Evolutionary conservation across 2,329 filamentous ascomycete species (phyloP).

Genomic region (Diatrype stigma): DNA sequence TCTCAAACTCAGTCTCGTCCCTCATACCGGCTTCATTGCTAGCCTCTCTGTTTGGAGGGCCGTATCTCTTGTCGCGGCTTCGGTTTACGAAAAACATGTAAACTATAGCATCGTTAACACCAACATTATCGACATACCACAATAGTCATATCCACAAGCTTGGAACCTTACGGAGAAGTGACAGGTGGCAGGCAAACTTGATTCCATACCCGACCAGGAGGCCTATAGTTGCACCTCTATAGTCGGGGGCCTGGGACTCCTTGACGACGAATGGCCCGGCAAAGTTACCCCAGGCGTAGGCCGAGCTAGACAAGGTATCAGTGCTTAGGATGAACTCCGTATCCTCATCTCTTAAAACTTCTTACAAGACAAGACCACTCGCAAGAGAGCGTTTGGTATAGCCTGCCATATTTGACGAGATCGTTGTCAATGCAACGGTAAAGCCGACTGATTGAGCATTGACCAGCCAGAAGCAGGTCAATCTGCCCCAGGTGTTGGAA

Average conservation of each 20-base stretch:
- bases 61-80: constrained; percentile 29
- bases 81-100: constrained; percentile 25
- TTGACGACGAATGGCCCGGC: constrained; percentile 34
- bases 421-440: constrained; percentile 29
- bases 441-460: constrained; percentile 34
- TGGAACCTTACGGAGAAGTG: constrained; percentile 25
- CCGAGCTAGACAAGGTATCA: constrained; percentile 17
- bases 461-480: constrained; percentile 34
- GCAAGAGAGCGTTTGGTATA: constrained; percentile 32
- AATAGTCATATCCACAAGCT: neutral
- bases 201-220: constrained; percentile 36
- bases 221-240: constrained; percentile 31
- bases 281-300: constrained; percentile 36
- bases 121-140: neutral
- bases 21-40: constrained; percentile 36
- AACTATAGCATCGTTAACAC: neutral
- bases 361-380: constrained; percentile 29
- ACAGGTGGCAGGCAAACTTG: constrained; percentile 31
- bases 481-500: constrained; percentile 29
- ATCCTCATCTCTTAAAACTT: too few species aligned
- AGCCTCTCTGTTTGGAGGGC: constrained; percentile 27
- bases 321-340: neutral
- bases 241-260: constrained; percentile 27
- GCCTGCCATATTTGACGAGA: constrained; percentile 33
- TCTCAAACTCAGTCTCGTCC: constrained; percentile 37